Base-by-base conservation (phyloP, 2,329 filamentous ascomycete species). In the Fusarium sp. region DNA sequence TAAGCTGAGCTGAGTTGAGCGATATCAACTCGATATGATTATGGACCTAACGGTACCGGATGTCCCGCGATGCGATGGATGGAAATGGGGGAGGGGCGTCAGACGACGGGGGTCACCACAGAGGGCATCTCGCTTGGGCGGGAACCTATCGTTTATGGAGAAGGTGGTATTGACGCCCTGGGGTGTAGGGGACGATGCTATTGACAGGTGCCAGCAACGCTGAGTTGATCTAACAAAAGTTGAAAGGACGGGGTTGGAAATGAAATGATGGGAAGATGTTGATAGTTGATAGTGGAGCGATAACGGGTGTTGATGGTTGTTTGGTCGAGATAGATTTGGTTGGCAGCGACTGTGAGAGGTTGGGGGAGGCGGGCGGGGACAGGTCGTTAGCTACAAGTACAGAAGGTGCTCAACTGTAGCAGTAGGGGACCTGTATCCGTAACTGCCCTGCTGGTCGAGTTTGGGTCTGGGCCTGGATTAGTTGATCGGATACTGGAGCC, bases 61-160 rank as follows among this genome's bases (percentile, higher is more conserved):
- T 71, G 69, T 69, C 67, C 69, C 69, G 56, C 60, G 59, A 65
- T 57, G 59, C 30, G 61, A 47, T 57, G 58, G 59, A 32, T 46
- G 40, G 28, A 26, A 61, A 62, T 55, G 55, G 57, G 62, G 54
- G 69, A 65, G 66, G 61, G 54, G 59, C 70, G 70, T 73, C 71
- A 73, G 69, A 72, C 62, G 68, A 72, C 71, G 69, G 67, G 59
- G 62, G 61, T 71, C 66, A 58, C 62, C 68, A 52, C 67, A 60
- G 61, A 63, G 64, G 50, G 69, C 71, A 73, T 73, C 65, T 73
- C 71, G 71, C 48, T 63, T 64, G 36, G 43, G 50, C 42, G 30
- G 40, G 47, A 65, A 36, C 43, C 47, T 61, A 56, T 65, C 48
- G 55, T 61, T 30, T 59, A 62, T 51, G 53, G 53, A 68, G 50